Evolutionary conservation across 257 asterid genomes (phyloP), one percentile per base, ranked within the genome.

Genomic region (Nicotiana attenuata): DNA sequence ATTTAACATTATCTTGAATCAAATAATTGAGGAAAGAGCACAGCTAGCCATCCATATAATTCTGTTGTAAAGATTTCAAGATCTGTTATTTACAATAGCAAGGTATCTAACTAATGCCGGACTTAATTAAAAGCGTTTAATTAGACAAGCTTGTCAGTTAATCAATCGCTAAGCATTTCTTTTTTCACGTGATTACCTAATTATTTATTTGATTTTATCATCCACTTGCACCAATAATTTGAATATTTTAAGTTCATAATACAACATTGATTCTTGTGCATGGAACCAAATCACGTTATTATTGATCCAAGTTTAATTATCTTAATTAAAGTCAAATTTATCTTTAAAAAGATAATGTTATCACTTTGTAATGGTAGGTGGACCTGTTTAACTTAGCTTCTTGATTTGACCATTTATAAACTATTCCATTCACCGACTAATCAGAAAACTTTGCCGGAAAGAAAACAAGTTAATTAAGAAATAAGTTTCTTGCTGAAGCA

Each of bases 91-190:
- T 65, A 86, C 73, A 65, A 65, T 65, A 65, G 35, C 35, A 24
- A 24, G 73, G 82, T 63, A 78, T 65, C 82, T 22, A 57, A 59
- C 29, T 78, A 56, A n/a, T 35, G 45, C 4, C 67, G 47, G n/a
- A 83, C 83, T 82, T 60, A 59, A 84, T 80, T 61, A 26, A 85
- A 66, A 78, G 85, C 69, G 83, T 57, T 69, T 83, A 19, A 41
- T 60, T 60, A 83, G 89, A 90, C 91, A 90, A 79, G 80, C 77
- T 71, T 81, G 90, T 85, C 93, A 83, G 88, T 85, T 87, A 83
- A 87, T 83, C 71, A 87, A 83, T 84, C 76, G 24, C 79, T 65
- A 82, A 78, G 85, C 85, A 83, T 75, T 87, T 82, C 84, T 22
- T 65, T 85, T 82, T 81, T 80, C 86, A 80, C 85, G 87, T 84